Conservation (phyloP, 2,329 filamentous ascomycete genomes). For the Pyricularia sp. region DNA sequence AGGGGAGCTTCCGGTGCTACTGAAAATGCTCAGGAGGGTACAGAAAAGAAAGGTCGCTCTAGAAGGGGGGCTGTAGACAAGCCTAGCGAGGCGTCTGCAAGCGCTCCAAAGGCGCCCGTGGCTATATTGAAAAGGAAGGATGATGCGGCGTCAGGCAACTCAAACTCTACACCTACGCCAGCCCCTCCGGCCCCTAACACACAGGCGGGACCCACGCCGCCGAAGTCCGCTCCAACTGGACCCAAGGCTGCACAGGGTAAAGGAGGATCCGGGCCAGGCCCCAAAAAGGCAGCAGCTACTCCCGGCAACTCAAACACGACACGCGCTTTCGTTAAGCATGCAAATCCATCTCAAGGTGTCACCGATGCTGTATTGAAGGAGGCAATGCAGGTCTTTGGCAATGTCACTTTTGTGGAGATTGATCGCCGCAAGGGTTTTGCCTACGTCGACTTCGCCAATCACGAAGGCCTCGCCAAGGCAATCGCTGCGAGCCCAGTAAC, state of each 20-base stretch:
- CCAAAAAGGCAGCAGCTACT: slow-evolving; percentile 10
- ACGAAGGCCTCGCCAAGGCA: slow-evolving; percentile 65
- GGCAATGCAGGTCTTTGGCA: slow-evolving; percentile 64
- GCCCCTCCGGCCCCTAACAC: background rate
- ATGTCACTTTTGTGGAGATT: slow-evolving; percentile 74
- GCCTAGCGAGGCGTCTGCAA: slow-evolving; percentile 14
- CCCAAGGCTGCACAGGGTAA: slow-evolving; percentile 16
- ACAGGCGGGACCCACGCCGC: slow-evolving; percentile 7
- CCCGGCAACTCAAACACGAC: slow-evolving; percentile 35
- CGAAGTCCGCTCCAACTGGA: slow-evolving; percentile 14
- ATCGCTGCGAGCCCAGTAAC: slow-evolving; percentile 72
- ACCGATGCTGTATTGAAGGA: slow-evolving; percentile 72
- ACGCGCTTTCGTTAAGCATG: slow-evolving; percentile 71
- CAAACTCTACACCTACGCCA: background rate
- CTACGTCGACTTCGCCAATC: slow-evolving; percentile 78
- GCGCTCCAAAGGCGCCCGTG: slow-evolving; percentile 20
- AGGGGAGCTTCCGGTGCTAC: slow-evolving; percentile 10
- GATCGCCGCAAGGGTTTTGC: slow-evolving; percentile 93
- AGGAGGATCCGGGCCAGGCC: background rate
- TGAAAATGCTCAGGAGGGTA: slow-evolving; percentile 12
- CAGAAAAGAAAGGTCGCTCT: slow-evolving; percentile 11
- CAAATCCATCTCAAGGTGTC: slow-evolving; percentile 83
- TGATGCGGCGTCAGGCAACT: slow-evolving; percentile 1
- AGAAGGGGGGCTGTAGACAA: slow-evolving; percentile 11
- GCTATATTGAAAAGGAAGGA: slow-evolving; percentile 29